Base-by-base conservation (phyloP, 768 basidiomycete species). In the Rhodocollybia butyracea region DNA sequence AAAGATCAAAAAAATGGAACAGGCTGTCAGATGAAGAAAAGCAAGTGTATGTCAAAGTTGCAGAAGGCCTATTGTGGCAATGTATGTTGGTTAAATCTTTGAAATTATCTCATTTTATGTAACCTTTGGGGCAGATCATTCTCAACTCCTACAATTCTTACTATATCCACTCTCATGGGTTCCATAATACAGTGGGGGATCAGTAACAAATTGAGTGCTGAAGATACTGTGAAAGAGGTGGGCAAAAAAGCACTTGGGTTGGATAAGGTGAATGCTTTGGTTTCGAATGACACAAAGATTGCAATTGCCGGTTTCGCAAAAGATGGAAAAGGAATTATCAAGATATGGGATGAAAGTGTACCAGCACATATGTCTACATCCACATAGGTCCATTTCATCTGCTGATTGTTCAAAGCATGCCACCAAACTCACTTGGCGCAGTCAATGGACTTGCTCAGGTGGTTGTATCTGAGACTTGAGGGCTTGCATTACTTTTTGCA, bases 21-120 rank as follows among this genome's bases (percentile, higher is more conserved):
- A 90, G 91, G 2, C 70, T 91, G 22, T 73, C 76, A 46, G 67
- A 65, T 24, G 74, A 78, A 0, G 75, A 75, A 41, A 77, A 77
- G 21, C 46, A 76, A 39, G 61, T 79, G 27, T 53, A 21, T 11
- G 59, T 71, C 40, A 79, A 84, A 54, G 74, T 84, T 17, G 86
- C 85, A 1, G 81, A 88, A 56, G 90, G 1, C 91, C 91, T 22
- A 71, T 93, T 27, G 87, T 89, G 42, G 81, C 82, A 10, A 58
- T 88, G 91, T 90, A 66, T 51, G 84, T 63, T 30, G 27, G 52
- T 36, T n/a, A 24, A 21, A 34, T 48, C 24, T 45, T 47, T 19
- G 1, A 11, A 29, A 15, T n/a, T 30, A 19, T 56, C 22, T 13
- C 26, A 15, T 29, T 32, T 15, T 10, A n/a, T n/a, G n/a, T n/a